Percentiles rank a stretch among this genome's conserved stretches.
phyloP scores from a whole-genome alignment of 2,329 filamentous ascomycete genomes.

The Thielaviopsis populi region DNA sequence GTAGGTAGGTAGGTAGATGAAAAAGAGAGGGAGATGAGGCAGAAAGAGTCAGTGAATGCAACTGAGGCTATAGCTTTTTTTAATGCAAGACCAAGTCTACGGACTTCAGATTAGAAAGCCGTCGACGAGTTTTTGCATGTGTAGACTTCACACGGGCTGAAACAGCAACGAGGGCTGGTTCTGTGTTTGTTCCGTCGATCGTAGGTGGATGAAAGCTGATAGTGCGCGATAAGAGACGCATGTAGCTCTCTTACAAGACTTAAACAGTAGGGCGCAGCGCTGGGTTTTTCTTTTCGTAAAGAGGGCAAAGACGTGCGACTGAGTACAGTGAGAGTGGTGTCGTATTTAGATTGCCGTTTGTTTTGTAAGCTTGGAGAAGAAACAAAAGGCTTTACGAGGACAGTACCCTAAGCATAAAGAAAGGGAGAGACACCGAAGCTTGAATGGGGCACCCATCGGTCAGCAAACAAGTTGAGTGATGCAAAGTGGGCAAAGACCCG shows the following conservation, averaged over 20 bases:
- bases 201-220: neutral
- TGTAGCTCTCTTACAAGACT: too few species aligned
- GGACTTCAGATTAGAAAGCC: neutral
- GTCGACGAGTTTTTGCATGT: neutral
- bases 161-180: neutral
- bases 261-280: neutral
- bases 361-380: neutral
- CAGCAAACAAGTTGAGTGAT: neutral
- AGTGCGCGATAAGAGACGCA: neutral
- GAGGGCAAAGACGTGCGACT: neutral
- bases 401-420: neutral
- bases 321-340: neutral
- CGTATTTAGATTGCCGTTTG: neutral
- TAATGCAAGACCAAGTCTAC: neutral
- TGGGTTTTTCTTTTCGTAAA: neutral
- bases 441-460: neutral
- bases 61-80: neutral
- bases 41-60: neutral
- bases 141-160: slow-evolving; percentile 1
- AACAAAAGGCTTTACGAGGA: neutral
- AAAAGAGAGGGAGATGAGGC: neutral
- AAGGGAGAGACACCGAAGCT: neutral
- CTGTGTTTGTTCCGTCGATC: neutral
- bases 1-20: neutral
- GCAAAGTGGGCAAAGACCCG: neutral